Conservation (phyloP, 164 flowering plant species). For the Pachysandra terminalis region DNA sequence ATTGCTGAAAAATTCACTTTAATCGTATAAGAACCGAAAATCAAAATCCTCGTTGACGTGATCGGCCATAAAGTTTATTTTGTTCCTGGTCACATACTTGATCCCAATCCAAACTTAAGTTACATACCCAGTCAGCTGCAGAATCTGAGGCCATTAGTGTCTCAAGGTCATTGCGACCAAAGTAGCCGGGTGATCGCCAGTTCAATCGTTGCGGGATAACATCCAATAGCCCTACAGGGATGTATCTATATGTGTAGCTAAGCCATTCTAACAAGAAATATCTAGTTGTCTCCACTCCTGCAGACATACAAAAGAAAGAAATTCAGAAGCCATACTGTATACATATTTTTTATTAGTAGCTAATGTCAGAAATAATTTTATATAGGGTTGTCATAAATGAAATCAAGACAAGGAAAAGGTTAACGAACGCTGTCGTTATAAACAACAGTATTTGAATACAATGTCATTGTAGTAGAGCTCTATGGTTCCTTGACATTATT, state of each 20-base stretch:
- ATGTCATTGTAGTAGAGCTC: too few relatives aligned
- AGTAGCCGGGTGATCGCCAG: slow-evolving; percentile 93
- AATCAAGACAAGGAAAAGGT: too few relatives aligned
- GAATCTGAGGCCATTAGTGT: slow-evolving; percentile 96
- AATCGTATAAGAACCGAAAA: too few relatives aligned
- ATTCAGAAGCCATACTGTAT: background rate
- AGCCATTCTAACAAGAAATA: slow-evolving; percentile 96
- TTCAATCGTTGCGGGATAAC: slow-evolving; percentile 75
- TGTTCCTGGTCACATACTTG: too few relatives aligned
- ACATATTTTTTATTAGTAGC: background rate
- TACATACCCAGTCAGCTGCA: slow-evolving; percentile 93
- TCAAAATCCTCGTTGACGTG: too few relatives aligned
- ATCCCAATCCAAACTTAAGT: background rate
- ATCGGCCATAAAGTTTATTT: too few relatives aligned
- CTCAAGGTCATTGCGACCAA: slow-evolving; percentile 87
- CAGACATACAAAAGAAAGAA: slow-evolving; percentile 3
- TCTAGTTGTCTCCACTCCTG: slow-evolving; percentile 96
- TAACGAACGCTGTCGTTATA: too few relatives aligned
- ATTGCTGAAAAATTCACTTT: too few relatives aligned
- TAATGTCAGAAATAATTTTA: background rate
- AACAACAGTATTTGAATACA: too few relatives aligned
- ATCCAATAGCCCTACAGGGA: slow-evolving; percentile 89
- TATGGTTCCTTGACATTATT: too few relatives aligned
- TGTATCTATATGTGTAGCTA: slow-evolving; percentile 79
- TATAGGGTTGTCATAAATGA: background rate